Conservation (phyloP, 306 rosid genomes). For the Parietaria judaica region DNA sequence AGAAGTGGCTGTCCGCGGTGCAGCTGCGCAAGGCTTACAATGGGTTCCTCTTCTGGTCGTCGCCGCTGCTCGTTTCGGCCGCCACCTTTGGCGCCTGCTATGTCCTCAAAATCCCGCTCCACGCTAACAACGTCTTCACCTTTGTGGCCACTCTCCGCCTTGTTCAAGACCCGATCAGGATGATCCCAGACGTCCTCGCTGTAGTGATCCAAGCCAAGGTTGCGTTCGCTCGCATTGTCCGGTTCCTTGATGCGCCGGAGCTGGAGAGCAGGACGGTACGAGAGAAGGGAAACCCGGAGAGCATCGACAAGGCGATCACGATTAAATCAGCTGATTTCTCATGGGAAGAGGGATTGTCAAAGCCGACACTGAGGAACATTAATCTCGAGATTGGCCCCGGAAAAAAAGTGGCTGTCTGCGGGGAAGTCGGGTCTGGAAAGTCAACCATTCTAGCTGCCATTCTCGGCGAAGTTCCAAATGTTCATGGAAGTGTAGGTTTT, state of each 20-base stretch:
- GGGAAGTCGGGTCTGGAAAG: slow-evolving; percentile 92
- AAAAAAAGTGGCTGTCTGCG: slow-evolving; percentile 78
- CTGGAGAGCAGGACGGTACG: slow-evolving; percentile 35
- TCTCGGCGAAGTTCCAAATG: slow-evolving; percentile 68
- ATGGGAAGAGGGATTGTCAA: slow-evolving; percentile 54
- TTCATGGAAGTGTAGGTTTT: slow-evolving; percentile 46
- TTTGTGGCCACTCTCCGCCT: slow-evolving; percentile 78
- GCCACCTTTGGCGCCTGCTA: slow-evolving; percentile 77
- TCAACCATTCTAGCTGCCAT: slow-evolving; percentile 72
- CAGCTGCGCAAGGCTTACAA: slow-evolving; percentile 48
- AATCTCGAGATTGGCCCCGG: slow-evolving; percentile 47
- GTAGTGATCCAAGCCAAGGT: slow-evolving; percentile 77
- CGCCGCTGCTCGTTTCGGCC: slow-evolving; percentile 68
- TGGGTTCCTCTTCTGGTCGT: slow-evolving; percentile 56
- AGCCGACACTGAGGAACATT: slow-evolving; percentile 50
- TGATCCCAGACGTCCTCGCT: slow-evolving; percentile 66
- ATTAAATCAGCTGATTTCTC: slow-evolving; percentile 55
- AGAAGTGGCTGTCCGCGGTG: slow-evolving; percentile 60
- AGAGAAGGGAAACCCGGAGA: slow-evolving; percentile 11
- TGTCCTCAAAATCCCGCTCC: slow-evolving; percentile 61
- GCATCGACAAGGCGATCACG: slow-evolving; percentile 23
- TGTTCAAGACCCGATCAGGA: slow-evolving; percentile 67
- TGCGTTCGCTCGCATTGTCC: slow-evolving; percentile 54
- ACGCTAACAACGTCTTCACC: slow-evolving; percentile 79
- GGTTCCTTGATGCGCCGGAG: slow-evolving; percentile 70